A percentile compares a stretch with the other conserved stretches of the same genome.
These are phyloP conservation scores for Lindgomyces ingoldianus DNA, from an alignment of 495 filamentous ascomycete species.

Conservation along the genomic window DNA sequence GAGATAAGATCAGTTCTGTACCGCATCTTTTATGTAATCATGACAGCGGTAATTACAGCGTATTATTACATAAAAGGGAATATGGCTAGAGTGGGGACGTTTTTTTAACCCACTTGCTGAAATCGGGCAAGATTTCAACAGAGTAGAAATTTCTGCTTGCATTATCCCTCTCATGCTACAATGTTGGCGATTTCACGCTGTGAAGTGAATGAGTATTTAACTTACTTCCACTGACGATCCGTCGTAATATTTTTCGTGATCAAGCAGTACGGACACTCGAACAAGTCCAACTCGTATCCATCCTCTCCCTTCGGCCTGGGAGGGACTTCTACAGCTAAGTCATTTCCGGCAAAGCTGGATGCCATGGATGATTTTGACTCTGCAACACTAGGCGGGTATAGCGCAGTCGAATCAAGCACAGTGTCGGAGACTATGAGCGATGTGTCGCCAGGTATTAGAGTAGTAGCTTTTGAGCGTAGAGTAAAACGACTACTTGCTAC, in stretches of 20 bases:
- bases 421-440: not conserved
- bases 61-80: no score
- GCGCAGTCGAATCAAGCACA: not conserved
- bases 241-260: conserved; percentile 7
- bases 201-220: not conserved
- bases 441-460: not conserved
- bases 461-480: conserved; percentile 9
- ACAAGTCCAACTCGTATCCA: conserved; percentile 10
- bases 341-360: conserved; percentile 5
- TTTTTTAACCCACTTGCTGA: no score
- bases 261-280: conserved; percentile 23
- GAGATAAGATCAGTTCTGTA: no score
- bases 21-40: no score
- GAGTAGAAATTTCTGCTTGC: no score
- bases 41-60: no score
- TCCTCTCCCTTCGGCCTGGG: conserved; percentile 1
- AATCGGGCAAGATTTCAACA: no score
- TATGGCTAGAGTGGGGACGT: no score
- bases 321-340: not conserved
- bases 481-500: conserved; percentile 7
- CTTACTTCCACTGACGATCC: conserved; percentile 21
- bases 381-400: conserved; percentile 16
- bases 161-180: no score
- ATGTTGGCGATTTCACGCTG: no score
- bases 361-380: conserved; percentile 13